These are phyloP conservation scores for Tylopilus cervinicoccineus DNA, from an alignment of 768 basidiomycete genomes.

Conservation along the genomic window DNA sequence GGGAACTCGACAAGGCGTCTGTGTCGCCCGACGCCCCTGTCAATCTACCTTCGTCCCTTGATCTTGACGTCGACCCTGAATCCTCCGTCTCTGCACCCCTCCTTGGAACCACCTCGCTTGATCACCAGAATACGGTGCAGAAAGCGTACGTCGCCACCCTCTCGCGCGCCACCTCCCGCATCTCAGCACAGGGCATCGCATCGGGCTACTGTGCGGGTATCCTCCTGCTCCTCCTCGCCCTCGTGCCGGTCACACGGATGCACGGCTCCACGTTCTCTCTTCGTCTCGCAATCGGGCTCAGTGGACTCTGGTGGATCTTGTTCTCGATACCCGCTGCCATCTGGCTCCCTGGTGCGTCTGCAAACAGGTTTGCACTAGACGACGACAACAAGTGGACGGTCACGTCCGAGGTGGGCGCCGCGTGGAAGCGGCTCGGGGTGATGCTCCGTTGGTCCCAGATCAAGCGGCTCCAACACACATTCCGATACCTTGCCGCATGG, in stretches of 20 bases:
- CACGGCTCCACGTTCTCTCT: conserved; percentile 75
- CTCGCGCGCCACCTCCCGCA: conserved; percentile 72
- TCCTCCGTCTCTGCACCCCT: conserved; percentile 39
- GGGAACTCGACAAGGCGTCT: conserved; percentile 23
- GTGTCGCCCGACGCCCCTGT: background rate
- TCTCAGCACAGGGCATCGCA: conserved; percentile 84
- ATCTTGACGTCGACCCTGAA: conserved; percentile 22
- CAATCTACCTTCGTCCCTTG: conserved; percentile 1
- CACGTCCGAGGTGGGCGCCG: conserved; percentile 49
- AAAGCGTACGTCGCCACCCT: conserved; percentile 52
- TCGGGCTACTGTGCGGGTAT: conserved; percentile 86
- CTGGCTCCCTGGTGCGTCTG: conserved; percentile 54
- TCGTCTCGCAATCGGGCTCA: conserved; percentile 78
- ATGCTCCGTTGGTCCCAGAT: conserved; percentile 78
- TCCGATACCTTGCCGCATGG: conserved; percentile 90
- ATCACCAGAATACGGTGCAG: conserved; percentile 21
- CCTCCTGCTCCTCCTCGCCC: conserved; percentile 61
- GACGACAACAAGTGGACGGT: conserved; percentile 40
- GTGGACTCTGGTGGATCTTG: conserved; percentile 84
- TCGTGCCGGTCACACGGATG: conserved; percentile 74
- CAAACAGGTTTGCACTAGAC: background rate
- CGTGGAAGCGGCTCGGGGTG: conserved; percentile 71
- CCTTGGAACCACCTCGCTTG: conserved; percentile 7
- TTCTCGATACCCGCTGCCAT: conserved; percentile 76
- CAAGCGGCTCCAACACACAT: conserved; percentile 73